Conservation (phyloP, 2,329 filamentous ascomycete species). For the Neopestalotiopsis sp. region DNA sequence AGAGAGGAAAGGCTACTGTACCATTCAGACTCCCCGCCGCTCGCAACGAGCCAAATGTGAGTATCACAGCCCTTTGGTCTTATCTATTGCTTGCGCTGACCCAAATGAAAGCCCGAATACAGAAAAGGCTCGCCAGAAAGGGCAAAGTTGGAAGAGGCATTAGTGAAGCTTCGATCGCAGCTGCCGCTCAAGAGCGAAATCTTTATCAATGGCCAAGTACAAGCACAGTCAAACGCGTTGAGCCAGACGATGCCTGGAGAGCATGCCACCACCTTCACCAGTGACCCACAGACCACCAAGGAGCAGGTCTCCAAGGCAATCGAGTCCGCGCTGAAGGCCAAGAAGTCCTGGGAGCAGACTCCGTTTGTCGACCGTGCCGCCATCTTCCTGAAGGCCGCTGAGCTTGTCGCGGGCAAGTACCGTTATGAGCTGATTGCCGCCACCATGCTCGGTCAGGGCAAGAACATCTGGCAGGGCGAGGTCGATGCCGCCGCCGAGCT, state of each 20-base stretch:
- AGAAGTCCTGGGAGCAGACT: slow-evolving; percentile 84
- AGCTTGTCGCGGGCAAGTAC: slow-evolving; percentile 90
- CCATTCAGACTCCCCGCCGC: slow-evolving; percentile 10
- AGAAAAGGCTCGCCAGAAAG: slow-evolving; percentile 7
- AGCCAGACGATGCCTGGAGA: background rate
- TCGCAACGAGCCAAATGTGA: slow-evolving; percentile 14
- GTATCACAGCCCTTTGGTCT: background rate
- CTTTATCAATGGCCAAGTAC: slow-evolving; percentile 7
- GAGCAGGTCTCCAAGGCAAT: slow-evolving; percentile 63
- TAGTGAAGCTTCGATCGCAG: slow-evolving; percentile 7
- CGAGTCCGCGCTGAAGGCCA: slow-evolving; percentile 82
- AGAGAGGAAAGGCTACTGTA: slow-evolving; percentile 1
- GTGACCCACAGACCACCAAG: background rate
- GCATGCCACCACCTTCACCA: slow-evolving; percentile 14
- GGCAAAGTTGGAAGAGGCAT: slow-evolving; percentile 5
- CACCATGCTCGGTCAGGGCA: slow-evolving; percentile 95
- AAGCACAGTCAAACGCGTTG: background rate
- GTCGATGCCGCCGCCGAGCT: slow-evolving; percentile 94
- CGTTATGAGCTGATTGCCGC: slow-evolving; percentile 95
- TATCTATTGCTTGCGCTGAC: background rate
- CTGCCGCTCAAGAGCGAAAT: slow-evolving; percentile 10
- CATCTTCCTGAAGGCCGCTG: slow-evolving; percentile 94
- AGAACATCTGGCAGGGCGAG: slow-evolving; percentile 98
- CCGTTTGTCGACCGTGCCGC: slow-evolving; percentile 91
- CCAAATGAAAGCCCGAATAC: background rate